Percentiles rank a stretch among this genome's conserved stretches.
phyloP scores from a whole-genome alignment of 2,329 filamentous ascomycete species.

The Pseudocercospora fijiensis region DNA sequence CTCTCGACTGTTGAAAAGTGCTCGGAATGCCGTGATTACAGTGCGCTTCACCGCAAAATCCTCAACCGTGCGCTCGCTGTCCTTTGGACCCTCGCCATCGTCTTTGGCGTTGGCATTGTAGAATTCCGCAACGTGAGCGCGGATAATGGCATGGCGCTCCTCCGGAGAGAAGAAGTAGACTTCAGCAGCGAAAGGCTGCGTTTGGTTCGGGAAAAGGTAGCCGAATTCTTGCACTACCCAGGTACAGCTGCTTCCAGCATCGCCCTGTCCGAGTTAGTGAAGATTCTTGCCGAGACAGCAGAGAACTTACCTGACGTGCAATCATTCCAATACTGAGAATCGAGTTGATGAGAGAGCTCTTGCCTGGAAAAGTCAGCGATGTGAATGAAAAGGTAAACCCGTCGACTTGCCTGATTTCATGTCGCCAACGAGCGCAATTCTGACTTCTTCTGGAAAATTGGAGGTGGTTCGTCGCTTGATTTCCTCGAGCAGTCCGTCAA shows the following conservation, averaged over 20 bases:
- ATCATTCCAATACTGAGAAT: slow-evolving; percentile 25
- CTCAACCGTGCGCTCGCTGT: not conserved
- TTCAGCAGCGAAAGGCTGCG: slow-evolving; percentile 21
- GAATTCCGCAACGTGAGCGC: slow-evolving; percentile 10
- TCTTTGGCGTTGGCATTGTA: slow-evolving; percentile 10
- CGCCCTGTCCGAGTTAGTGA: slow-evolving; percentile 18
- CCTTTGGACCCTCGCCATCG: slow-evolving; percentile 4
- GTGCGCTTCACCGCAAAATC: slow-evolving; percentile 8
- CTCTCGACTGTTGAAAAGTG: slow-evolving; percentile 16
- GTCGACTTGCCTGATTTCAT: slow-evolving; percentile 22
- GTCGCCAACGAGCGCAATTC: slow-evolving; percentile 20
- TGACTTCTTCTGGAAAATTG: not conserved
- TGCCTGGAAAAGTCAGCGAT: slow-evolving; percentile 15
- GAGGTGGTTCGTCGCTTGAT: not conserved
- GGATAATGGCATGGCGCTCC: slow-evolving; percentile 16
- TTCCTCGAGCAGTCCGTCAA: slow-evolving; percentile 9
- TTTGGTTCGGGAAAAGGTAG: slow-evolving; percentile 14
- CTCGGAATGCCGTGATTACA: slow-evolving; percentile 10
- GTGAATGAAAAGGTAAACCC: not conserved
- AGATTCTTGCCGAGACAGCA: not conserved
- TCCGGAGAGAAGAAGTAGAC: slow-evolving; percentile 23
- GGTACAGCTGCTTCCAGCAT: slow-evolving; percentile 25
- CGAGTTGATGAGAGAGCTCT: slow-evolving; percentile 31
- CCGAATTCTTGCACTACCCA: slow-evolving; percentile 24
- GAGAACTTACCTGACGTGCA: slow-evolving; percentile 21